Conservation (phyloP, 129 eudicot genomes). For the Glebionis coronaria region DNA sequence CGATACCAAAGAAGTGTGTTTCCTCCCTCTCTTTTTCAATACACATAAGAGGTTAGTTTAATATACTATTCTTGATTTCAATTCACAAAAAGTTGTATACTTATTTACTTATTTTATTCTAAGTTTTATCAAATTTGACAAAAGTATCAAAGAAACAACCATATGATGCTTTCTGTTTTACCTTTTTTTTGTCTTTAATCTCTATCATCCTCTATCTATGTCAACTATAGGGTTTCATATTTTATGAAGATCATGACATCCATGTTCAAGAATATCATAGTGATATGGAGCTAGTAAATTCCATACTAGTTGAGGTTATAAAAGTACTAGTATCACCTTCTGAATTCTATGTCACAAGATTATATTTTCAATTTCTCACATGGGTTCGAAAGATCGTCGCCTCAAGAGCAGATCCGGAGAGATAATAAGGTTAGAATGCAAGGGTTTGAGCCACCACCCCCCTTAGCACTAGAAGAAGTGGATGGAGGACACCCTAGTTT, state of each 20-base stretch:
- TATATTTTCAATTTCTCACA: constrained; percentile 58
- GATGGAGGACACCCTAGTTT: constrained; percentile 30
- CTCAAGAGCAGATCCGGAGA: constrained; percentile 75
- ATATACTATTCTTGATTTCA: constrained; percentile 26
- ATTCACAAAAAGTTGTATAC: constrained; percentile 26
- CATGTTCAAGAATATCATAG: constrained; percentile 10
- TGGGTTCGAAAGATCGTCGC: constrained; percentile 71
- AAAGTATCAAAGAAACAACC: constrained; percentile 25
- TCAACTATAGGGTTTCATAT: constrained; percentile 30
- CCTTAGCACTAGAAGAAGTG: constrained; percentile 42
- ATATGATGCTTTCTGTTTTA: constrained; percentile 34
- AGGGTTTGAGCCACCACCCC: constrained; percentile 25
- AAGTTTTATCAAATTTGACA: constrained; percentile 23
- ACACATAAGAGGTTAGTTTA: constrained; percentile 37
- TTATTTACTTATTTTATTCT: neutral
- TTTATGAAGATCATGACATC: constrained; percentile 24
- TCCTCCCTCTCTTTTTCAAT: constrained; percentile 32
- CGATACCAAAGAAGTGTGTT: constrained; percentile 26
- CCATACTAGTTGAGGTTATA: neutral
- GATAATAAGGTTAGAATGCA: constrained; percentile 34
- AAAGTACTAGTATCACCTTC: neutral
- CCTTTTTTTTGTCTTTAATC: constrained; percentile 35
- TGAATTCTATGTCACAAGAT: constrained; percentile 80
- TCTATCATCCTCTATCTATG: constrained; percentile 29
- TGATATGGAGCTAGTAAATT: constrained; percentile 53